phyloP scores from a whole-genome alignment of 2,329 filamentous ascomycete genomes.

The Penicillium sp. region DNA sequence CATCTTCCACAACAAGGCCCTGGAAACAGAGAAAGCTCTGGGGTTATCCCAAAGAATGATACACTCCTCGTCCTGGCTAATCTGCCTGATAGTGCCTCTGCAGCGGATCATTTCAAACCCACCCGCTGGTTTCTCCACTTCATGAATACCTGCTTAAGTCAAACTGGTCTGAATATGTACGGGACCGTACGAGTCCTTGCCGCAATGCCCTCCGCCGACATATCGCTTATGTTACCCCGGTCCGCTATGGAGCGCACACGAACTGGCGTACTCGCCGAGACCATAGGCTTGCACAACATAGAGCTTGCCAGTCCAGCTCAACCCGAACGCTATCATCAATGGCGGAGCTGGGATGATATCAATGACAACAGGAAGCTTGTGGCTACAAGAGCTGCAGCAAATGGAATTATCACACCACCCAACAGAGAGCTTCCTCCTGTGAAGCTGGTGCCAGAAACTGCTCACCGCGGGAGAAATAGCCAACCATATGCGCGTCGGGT shows the following conservation, averaged over 20 bases:
- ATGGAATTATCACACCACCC: slow-evolving; percentile 30
- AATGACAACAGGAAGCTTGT: slow-evolving; percentile 28
- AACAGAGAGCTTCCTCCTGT: slow-evolving; percentile 28
- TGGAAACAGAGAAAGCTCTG: slow-evolving; percentile 34
- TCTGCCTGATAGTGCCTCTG: slow-evolving; percentile 55
- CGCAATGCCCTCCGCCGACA: slow-evolving; percentile 65
- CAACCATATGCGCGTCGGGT: slow-evolving; percentile 39
- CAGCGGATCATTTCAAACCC: slow-evolving; percentile 47
- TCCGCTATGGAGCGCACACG: slow-evolving; percentile 56
- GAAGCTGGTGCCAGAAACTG: slow-evolving; percentile 24
- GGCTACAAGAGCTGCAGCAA: slow-evolving; percentile 28
- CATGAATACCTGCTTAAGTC: slow-evolving; percentile 55
- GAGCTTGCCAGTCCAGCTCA: slow-evolving; percentile 54
- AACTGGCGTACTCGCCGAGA: slow-evolving; percentile 58
- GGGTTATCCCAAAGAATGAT: slow-evolving; percentile 59
- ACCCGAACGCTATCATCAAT: slow-evolving; percentile 19
- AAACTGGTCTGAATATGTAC: slow-evolving; percentile 67
- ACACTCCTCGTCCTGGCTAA: slow-evolving; percentile 72
- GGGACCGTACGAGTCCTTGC: slow-evolving; percentile 77
- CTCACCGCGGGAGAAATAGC: slow-evolving; percentile 12
- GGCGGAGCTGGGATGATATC: slow-evolving; percentile 28
- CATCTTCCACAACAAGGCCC: slow-evolving; percentile 55
- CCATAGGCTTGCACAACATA: slow-evolving; percentile 41
- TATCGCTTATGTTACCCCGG: slow-evolving; percentile 59
- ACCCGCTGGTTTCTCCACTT: slow-evolving; percentile 58